Conservation (phyloP, 2,329 filamentous ascomycete species). For the Venturia effusa region DNA sequence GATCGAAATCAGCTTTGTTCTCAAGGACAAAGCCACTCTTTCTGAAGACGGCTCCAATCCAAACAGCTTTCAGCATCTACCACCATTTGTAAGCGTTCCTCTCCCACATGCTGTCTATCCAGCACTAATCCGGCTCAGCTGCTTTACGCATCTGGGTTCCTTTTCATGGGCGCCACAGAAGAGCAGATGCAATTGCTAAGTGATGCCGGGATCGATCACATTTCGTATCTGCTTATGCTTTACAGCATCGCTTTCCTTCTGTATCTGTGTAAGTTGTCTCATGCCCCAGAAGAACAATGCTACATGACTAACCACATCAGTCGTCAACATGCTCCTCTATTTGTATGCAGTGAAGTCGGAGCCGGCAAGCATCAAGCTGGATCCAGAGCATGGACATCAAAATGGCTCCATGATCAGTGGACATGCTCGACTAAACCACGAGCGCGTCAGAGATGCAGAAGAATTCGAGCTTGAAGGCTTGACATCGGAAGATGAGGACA, state of each 20-base stretch:
- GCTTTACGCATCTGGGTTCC: conserved; percentile 81
- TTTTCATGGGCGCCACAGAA: conserved; percentile 96
- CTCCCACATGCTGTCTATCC: too few relatives aligned
- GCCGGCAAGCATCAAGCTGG: conserved; percentile 18
- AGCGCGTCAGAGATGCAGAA: conserved; percentile 65
- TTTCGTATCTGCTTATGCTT: conserved; percentile 84
- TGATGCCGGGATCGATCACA: conserved; percentile 67
- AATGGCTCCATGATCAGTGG: conserved; percentile 29
- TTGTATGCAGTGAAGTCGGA: conserved; percentile 58
- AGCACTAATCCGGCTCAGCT: conserved; percentile 42
- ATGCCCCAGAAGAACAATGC: background rate
- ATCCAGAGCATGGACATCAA: conserved; percentile 20
- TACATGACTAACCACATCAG: conserved; percentile 22
- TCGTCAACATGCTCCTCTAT: conserved; percentile 74
- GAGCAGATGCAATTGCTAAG: conserved; percentile 81
- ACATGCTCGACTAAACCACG: conserved; percentile 38
- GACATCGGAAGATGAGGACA: conserved; percentile 75
- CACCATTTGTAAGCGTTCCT: conserved; percentile 52
- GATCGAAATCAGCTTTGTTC: conserved; percentile 81
- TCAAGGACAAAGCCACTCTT: conserved; percentile 58
- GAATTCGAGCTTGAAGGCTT: conserved; percentile 90
- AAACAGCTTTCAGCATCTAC: conserved; percentile 62
- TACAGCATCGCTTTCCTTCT: conserved; percentile 84
- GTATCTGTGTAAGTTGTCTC: conserved; percentile 64
- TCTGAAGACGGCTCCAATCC: conserved; percentile 57